Evolutionary conservation across 140 eudicot species (phyloP).

Genomic region (Bidens hawaiensis): DNA sequence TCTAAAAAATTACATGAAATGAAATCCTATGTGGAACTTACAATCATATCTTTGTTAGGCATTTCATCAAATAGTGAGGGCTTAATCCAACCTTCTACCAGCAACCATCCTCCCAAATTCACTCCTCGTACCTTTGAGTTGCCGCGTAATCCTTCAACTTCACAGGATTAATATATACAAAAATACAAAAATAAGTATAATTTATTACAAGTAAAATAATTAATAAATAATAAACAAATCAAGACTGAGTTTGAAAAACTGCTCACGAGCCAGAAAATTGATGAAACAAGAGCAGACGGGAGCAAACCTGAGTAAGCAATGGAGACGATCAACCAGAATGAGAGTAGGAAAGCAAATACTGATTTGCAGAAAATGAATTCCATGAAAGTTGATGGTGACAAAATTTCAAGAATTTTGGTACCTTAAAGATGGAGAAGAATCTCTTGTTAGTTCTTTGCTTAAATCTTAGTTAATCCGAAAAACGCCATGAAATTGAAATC

Average conservation of each 20-base stretch:
- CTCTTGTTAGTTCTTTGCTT: neutral
- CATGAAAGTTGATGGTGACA: too few relatives aligned
- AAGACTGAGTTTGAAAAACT: too few relatives aligned
- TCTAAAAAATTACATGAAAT: too few relatives aligned
- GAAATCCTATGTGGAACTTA: conserved; percentile 20
- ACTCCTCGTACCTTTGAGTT: conserved; percentile 66
- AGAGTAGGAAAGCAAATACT: too few relatives aligned
- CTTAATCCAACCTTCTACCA: conserved; percentile 66
- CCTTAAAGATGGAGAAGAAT: neutral
- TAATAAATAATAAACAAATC: too few relatives aligned
- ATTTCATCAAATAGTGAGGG: conserved; percentile 75
- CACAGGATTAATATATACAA: neutral
- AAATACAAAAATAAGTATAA: too few relatives aligned
- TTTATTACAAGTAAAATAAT: too few relatives aligned
- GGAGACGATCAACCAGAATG: too few relatives aligned
- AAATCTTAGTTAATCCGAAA: neutral
- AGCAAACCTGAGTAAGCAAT: too few relatives aligned
- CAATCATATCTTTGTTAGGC: conserved; percentile 68
- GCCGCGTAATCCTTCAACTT: conserved; percentile 60
- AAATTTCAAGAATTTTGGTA: neutral
- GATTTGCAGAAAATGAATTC: too few relatives aligned
- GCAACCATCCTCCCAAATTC: conserved; percentile 79
- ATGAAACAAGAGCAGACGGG: too few relatives aligned
- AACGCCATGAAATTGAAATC: neutral
- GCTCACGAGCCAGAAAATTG: too few relatives aligned